Evolutionary conservation across 2,329 filamentous ascomycete genomes (phyloP).

Genomic region (Paraconiothyrium sp.): DNA sequence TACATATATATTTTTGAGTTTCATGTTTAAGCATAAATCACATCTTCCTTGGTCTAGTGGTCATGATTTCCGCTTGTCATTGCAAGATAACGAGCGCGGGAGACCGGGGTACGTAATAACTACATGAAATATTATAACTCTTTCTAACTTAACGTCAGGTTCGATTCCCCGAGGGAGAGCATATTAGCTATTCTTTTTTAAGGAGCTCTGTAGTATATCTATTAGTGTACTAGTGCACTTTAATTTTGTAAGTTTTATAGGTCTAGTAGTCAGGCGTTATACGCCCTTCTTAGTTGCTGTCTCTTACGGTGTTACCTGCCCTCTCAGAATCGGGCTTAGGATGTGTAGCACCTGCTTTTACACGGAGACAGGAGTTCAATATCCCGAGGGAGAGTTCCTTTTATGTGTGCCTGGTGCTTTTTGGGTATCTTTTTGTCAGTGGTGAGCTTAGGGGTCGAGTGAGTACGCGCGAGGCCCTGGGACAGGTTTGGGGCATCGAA

Average conservation of each 20-base stretch:
- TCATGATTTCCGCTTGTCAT: slow-evolving; percentile 35
- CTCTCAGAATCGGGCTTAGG: no score
- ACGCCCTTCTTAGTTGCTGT: no score
- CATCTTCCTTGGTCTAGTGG: slow-evolving; percentile 37
- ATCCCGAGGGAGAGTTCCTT: neutral
- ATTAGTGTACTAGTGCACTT: no score
- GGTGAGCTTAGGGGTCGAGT: neutral
- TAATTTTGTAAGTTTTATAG: no score
- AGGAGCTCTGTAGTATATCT: no score
- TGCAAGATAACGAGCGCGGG: slow-evolving; percentile 29
- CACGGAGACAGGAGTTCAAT: no score
- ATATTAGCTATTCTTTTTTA: neutral
- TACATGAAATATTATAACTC: neutral
- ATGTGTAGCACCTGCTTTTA: no score
- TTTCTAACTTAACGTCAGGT: neutral
- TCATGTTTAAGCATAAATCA: neutral
- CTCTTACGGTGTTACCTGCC: no score
- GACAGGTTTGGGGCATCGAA: no score
- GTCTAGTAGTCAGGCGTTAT: no score
- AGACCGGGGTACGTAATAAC: slow-evolving; percentile 31
- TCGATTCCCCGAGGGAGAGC: slow-evolving; percentile 1
- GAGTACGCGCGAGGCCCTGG: neutral
- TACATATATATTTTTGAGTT: slow-evolving; percentile 1
- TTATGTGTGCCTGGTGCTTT: neutral
- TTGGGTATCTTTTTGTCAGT: neutral